These are phyloP conservation scores for Arthrinium puccinioides DNA, from an alignment of 2,329 filamentous ascomycete species.

Conservation along the genomic window DNA sequence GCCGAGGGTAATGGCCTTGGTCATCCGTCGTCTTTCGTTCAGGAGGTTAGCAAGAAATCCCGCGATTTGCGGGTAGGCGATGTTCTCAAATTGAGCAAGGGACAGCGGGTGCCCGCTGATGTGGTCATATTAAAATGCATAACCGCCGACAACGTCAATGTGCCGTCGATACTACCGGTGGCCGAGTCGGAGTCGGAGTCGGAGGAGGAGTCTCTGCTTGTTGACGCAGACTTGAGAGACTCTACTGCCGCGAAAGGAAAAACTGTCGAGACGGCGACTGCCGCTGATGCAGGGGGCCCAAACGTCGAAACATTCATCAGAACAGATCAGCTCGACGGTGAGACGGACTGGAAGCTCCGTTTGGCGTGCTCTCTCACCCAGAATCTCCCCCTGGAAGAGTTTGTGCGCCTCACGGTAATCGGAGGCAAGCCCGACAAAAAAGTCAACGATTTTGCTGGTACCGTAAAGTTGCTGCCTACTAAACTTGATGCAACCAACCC, in stretches of 20 bases:
- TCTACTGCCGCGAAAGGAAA: constrained; percentile 27
- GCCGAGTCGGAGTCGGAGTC: constrained; percentile 30
- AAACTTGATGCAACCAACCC: constrained; percentile 39
- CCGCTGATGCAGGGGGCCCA: constrained; percentile 21
- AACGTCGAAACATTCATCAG: constrained; percentile 88
- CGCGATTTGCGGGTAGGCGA: constrained; percentile 89
- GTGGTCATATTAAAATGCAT: constrained; percentile 86
- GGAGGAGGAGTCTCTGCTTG: no score
- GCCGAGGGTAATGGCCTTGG: constrained; percentile 32
- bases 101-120: constrained; percentile 89
- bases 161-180: constrained; percentile 14
- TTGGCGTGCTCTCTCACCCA: constrained; percentile 83
- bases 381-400: constrained; percentile 62
- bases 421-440: constrained; percentile 88
- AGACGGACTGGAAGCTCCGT: constrained; percentile 97
- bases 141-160: constrained; percentile 42
- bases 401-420: constrained; percentile 62
- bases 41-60: constrained; percentile 72
- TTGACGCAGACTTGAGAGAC: constrained; percentile 19
- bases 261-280: constrained; percentile 17
- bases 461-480: constrained; percentile 64
- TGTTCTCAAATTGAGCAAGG: constrained; percentile 85
- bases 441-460: constrained; percentile 94
- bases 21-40: constrained; percentile 41
- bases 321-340: constrained; percentile 93